A percentile compares a stretch with the other conserved stretches of the same genome.
Conservation (phyloP, 2,329 filamentous ascomycete genomes). For the Colletotrichum ledebouriae region DNA sequence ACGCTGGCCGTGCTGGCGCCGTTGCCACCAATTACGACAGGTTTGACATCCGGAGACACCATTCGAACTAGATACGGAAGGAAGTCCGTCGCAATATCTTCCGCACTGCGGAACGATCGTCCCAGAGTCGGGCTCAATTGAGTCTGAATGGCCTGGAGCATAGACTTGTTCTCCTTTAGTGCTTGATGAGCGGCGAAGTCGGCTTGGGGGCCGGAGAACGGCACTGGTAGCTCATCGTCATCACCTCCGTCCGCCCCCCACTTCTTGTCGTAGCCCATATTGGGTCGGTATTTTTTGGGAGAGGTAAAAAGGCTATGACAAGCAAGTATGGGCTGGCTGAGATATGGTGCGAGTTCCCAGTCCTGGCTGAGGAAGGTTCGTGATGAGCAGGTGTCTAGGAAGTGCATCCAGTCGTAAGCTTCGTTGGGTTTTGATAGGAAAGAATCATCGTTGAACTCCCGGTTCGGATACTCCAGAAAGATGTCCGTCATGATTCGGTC, state of each 20-base stretch:
- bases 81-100: slow-evolving; percentile 84
- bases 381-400: slow-evolving; percentile 87
- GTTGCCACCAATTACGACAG: slow-evolving; percentile 83
- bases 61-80: slow-evolving; percentile 88
- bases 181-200: slow-evolving; percentile 86
- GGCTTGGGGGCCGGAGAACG: slow-evolving; percentile 86
- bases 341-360: slow-evolving; percentile 91
- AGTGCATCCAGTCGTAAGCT: slow-evolving; percentile 95
- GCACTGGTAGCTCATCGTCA: slow-evolving; percentile 67
- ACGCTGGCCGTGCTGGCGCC: slow-evolving; percentile 83
- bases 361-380: slow-evolving; percentile 87
- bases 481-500: slow-evolving; percentile 86
- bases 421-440: slow-evolving; percentile 88
- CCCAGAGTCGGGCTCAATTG: slow-evolving; percentile 79
- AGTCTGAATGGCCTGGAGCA: slow-evolving; percentile 80
- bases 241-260: slow-evolving; percentile 63
- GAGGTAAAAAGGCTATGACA: slow-evolving; percentile 94
- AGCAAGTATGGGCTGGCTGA: slow-evolving; percentile 87
- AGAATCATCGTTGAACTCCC: slow-evolving; percentile 93
- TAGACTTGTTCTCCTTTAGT: slow-evolving; percentile 80
- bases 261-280: slow-evolving; percentile 58
- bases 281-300: slow-evolving; percentile 65
- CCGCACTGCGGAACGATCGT: slow-evolving; percentile 82
- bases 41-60: slow-evolving; percentile 90
- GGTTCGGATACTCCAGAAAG: slow-evolving; percentile 86